Conservation (phyloP, 2,329 filamentous ascomycete species). For the Sclerotinia glacialis region DNA sequence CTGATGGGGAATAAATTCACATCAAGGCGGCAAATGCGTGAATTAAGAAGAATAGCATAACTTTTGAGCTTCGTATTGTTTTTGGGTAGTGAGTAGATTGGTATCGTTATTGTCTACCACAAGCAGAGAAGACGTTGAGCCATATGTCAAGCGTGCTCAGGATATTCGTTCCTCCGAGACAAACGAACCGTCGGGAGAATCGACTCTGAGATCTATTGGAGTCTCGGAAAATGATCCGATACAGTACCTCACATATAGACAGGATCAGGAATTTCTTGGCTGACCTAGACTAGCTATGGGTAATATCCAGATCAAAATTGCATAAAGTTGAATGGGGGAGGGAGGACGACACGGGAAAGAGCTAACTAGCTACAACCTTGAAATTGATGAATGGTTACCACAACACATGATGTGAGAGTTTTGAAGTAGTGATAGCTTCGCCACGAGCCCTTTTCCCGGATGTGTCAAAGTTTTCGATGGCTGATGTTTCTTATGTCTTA, state of each 20-base stretch:
- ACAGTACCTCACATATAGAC: constrained; percentile 19
- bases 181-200: constrained; percentile 11
- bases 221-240: constrained; percentile 13
- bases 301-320: constrained; percentile 10
- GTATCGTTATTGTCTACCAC: neutral
- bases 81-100: neutral
- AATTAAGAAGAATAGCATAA: constrained; percentile 19
- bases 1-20: constrained; percentile 10
- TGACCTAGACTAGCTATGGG: constrained; percentile 1
- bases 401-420: constrained; percentile 10
- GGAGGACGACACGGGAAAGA: neutral
- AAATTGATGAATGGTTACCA: constrained; percentile 10
- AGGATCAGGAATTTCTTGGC: constrained; percentile 10
- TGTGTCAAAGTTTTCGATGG: constrained; percentile 7
- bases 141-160: constrained; percentile 13
- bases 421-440: constrained; percentile 12
- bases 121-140: constrained; percentile 15
- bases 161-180: constrained; percentile 23
- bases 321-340: constrained; percentile 8
- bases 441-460: constrained; percentile 12
- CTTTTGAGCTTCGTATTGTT: neutral
- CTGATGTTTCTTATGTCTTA: constrained; percentile 2
- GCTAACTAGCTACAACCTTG: constrained; percentile 3
- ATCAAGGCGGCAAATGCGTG: constrained; percentile 36
- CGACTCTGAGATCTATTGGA: constrained; percentile 7